These are phyloP conservation scores for Carex arenaria DNA, from an alignment of 202 grass and related monocot species.

Conservation along the genomic window DNA sequence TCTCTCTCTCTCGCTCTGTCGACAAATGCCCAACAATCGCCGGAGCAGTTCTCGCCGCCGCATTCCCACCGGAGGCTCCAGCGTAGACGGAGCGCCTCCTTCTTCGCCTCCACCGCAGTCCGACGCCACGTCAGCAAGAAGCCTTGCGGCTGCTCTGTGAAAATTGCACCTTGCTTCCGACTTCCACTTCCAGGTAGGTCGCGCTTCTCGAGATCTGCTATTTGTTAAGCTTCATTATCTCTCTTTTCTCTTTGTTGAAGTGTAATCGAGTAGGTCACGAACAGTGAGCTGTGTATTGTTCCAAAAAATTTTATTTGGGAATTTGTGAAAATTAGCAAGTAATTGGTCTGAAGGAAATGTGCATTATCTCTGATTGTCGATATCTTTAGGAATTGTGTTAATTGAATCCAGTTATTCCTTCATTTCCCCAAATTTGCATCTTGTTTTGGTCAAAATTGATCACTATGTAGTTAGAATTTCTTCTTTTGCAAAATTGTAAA, in stretches of 20 bases:
- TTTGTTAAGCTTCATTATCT: not conserved
- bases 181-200: constrained; percentile 5
- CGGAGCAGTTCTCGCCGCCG: not conserved
- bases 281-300: too few species aligned
- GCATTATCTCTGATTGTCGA: not conserved
- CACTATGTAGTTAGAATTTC: not conserved
- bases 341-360: not conserved
- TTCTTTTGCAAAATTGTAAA: not conserved
- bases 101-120: not conserved
- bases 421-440: not conserved
- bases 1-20: too few species aligned
- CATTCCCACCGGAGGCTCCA: not conserved
- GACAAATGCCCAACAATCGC: too few species aligned
- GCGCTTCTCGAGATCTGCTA: not conserved
- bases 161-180: constrained; percentile 40
- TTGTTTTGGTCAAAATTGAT: not conserved
- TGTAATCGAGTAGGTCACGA: too few species aligned
- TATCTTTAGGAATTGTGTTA: not conserved
- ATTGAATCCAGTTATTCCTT: not conserved
- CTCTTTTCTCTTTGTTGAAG: not conserved
- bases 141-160: constrained; percentile 61
- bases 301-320: too few species aligned
- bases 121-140: constrained; percentile 35
- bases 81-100: not conserved
- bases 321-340: not conserved